phyloP scores from a whole-genome alignment of 306 rosid species.

The Pyrus bretschneideri region DNA sequence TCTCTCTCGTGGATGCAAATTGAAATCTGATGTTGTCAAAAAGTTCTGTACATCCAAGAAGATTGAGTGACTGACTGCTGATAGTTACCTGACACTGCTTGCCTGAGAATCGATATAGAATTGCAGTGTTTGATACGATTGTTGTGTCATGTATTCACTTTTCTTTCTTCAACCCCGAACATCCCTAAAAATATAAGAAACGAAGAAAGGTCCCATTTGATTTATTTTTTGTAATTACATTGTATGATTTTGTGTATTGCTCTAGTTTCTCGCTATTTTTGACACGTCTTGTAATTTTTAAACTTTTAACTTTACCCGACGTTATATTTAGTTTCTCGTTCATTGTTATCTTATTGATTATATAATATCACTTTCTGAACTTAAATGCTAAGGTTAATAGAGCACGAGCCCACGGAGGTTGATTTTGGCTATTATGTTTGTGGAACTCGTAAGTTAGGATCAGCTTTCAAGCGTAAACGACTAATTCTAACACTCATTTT shows the following conservation, averaged over 20 bases:
- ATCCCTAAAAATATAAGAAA: background rate
- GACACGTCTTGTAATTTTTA: background rate
- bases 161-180: background rate
- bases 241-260: background rate
- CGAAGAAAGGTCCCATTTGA: background rate
- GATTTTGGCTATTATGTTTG: background rate
- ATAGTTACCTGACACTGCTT: background rate
- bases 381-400: background rate
- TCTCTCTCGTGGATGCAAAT: constrained; percentile 45
- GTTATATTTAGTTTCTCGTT: too few species aligned
- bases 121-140: background rate
- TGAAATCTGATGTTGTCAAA: constrained; percentile 42
- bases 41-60: constrained; percentile 49
- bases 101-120: background rate
- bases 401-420: too few species aligned
- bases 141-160: background rate
- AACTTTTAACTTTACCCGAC: too few species aligned
- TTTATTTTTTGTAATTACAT: background rate
- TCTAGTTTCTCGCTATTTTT: background rate
- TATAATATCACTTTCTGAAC: background rate
- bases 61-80: constrained; percentile 30
- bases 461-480: accelerated
- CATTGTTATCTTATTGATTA: background rate
- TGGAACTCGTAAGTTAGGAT: background rate
- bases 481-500: too few species aligned